Base-by-base conservation (phyloP, 306 rosid genomes). In the Medicago arabica region DNA sequence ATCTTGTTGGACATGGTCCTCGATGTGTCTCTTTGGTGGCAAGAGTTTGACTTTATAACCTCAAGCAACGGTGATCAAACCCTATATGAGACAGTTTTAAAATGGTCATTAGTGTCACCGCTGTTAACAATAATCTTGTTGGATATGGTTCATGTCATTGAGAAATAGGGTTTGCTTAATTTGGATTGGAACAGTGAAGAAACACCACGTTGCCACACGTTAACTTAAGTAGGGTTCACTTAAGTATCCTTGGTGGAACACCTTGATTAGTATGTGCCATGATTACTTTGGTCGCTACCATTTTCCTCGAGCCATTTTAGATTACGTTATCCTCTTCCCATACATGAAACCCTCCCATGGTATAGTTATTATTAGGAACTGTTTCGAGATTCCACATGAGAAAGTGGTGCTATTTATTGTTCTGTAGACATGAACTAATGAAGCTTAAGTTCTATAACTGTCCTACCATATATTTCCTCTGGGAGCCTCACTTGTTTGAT, bases 391-490 rank as follows among this genome's bases (percentile, higher is more conserved):
- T 73, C 12, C 53, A 9, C 43, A 21, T 6, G 54, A 47, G 63
- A 44, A 53, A 34, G 18, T 46, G 39, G 6, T 70, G 65, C 34
- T 69, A 60, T 70, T 60, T 70, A 36, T 16, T 38, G 14, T 70
- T 61, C 61, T 40, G 23, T 49, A 36, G 54, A 71, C 51, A 78
- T 12, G 44, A 62, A 71, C 43, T 36, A n/a, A 7, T 44, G 67
- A 39, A 41, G 15, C 49, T 47, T 18, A 69, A 23, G 31, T 46
- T 78, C 21, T 21, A 57, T 34, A 18, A 54, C 21, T 60, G 6
- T 50, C 64, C 70, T 47, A 38, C 81, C 55, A 60, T 59, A 47
- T 61, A 36, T 62, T 70, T 38, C 21, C 59, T 19, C 49, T 61
- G 55, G 71, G 66, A 36, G 34, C 55, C 46, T 50, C 62, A 36